Conservation (phyloP, 73 alveolate species). For the Blepharisma stoltei region DNA sequence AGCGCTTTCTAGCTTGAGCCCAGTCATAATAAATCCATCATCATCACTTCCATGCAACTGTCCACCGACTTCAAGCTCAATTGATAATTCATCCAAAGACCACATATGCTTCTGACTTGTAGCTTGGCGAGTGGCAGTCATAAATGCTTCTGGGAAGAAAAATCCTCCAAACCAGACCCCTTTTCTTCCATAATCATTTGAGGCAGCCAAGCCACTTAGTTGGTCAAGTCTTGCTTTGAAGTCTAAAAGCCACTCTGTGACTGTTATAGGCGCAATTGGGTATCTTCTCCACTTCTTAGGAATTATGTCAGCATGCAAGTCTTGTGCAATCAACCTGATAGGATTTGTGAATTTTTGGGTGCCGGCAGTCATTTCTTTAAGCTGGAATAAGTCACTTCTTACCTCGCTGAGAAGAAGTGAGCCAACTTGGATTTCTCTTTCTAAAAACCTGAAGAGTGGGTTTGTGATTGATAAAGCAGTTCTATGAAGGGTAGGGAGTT, state of each 20-base stretch:
- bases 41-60: constrained; percentile 49
- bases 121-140: constrained; percentile 98
- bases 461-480: constrained; percentile 74
- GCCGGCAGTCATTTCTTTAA: constrained; percentile 84
- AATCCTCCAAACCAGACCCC: constrained; percentile 98
- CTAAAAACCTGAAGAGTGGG: constrained; percentile 95
- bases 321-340: constrained; percentile 77
- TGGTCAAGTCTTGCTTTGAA: constrained; percentile 86
- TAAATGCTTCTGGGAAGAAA: constrained; percentile 99
- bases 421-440: constrained; percentile 94
- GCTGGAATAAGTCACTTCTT: constrained; percentile 65
- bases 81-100: constrained; percentile 87
- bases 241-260: constrained; percentile 96
- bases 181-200: constrained; percentile 25
- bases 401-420: constrained; percentile 67
- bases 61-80: constrained; percentile 68
- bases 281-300: constrained; percentile 92
- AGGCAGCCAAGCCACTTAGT: constrained; percentile 36
- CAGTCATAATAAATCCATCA: constrained; percentile 76
- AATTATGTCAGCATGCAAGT: constrained; percentile 75
- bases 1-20: constrained; percentile 89
- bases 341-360: constrained; percentile 82
- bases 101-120: constrained; percentile 80
- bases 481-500: constrained; percentile 63
- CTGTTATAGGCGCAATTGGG: constrained; percentile 75